phyloP scores from a whole-genome alignment of 352 stramenopile genomes.

The Phytophthora cryptogea region DNA sequence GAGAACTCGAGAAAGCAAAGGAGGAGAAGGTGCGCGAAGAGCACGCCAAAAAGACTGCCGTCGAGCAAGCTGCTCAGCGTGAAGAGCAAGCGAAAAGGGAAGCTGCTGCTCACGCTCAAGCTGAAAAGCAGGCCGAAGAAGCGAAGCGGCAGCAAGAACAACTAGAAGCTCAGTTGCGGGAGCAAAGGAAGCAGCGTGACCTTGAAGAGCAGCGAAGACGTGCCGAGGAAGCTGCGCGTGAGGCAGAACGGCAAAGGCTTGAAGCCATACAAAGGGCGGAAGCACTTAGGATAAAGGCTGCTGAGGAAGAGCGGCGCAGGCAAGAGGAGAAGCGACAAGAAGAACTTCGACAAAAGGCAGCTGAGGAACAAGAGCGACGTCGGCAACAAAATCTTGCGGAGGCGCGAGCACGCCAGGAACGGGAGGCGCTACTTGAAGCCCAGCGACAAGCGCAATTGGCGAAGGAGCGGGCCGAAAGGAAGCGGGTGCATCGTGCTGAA shows the following conservation, averaged over 20 bases:
- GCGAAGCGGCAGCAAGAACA: conserved; percentile 38
- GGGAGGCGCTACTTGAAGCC: conserved; percentile 52
- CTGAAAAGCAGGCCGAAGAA: conserved; percentile 41
- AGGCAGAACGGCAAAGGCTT: conserved; percentile 37
- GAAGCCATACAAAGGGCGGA: conserved; percentile 29
- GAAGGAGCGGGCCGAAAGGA: conserved; percentile 43
- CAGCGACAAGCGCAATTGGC: conserved; percentile 53
- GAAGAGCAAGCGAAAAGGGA: conserved; percentile 31
- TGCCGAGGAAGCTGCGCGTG: conserved; percentile 41
- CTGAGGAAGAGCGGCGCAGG: conserved; percentile 46
- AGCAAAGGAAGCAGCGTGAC: conserved; percentile 50
- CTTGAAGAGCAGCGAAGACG: conserved; percentile 44
- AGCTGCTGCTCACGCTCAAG: conserved; percentile 32
- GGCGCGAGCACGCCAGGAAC: conserved; percentile 42
- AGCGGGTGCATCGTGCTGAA: conserved; percentile 35
- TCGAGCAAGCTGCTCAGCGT: conserved; percentile 27
- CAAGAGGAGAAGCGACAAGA: conserved; percentile 42
- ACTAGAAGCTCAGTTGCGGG: conserved; percentile 33
- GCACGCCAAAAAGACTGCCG: conserved; percentile 43
- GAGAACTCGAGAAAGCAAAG: conserved; percentile 52
- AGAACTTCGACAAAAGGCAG: conserved; percentile 39
- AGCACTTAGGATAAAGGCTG: conserved; percentile 34
- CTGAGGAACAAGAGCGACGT: conserved; percentile 45
- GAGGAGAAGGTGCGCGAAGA: conserved; percentile 50
- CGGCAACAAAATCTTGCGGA: conserved; percentile 51